Base-by-base conservation (phyloP, 2,329 filamentous ascomycete species). In the Cytospora paraplurivora region DNA sequence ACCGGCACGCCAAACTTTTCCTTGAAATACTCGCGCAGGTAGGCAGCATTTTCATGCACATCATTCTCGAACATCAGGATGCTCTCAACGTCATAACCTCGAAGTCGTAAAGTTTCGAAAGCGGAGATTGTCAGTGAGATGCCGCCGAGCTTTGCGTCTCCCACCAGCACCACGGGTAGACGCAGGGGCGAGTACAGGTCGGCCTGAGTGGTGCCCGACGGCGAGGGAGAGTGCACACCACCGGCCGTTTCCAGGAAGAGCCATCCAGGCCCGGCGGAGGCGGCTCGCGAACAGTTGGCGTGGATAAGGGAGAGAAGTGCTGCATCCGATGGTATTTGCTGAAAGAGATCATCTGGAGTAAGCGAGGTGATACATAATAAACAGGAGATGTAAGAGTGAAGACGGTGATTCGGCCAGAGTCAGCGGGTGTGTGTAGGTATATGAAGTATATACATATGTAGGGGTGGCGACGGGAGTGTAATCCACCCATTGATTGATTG, bases 71-170 rank as follows among this genome's bases (percentile, higher is more conserved):
- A 93, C 8, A 93, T 74, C 1, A 93, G 72, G 0, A 95, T 81
- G 0, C 84, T 82, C 63, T 88, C 85, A 11, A 96, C 79, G 67
- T 94, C 89, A 69, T 94, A 93, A 1, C 92, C 92, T 15, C 92
- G 83, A n/a, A 95, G 77, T 52, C 84, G 81, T 1, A 96, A 79
- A 1, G 90, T 92, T 75, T 96, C 92, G 68, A 87, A 93, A 0
- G 92, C 91, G 0, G 91, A 88, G 47, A 96, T 90, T 0, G 92
- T 92, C 7, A 89, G 84, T 0, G 89, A 91, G 62, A 96, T 95
- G 0, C 92, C 92, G 0, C 92, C 92, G 0, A 96, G 82, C 27
- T 86, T 85, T 33, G 87, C 82, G 72, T 96, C 92, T 8, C 89
- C 91, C 0, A 95, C 82, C 0, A 96, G 82, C 13, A 94, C 76